Base-by-base conservation (phyloP, 176 grass and related monocot genomes). In the Carex parvula region DNA sequence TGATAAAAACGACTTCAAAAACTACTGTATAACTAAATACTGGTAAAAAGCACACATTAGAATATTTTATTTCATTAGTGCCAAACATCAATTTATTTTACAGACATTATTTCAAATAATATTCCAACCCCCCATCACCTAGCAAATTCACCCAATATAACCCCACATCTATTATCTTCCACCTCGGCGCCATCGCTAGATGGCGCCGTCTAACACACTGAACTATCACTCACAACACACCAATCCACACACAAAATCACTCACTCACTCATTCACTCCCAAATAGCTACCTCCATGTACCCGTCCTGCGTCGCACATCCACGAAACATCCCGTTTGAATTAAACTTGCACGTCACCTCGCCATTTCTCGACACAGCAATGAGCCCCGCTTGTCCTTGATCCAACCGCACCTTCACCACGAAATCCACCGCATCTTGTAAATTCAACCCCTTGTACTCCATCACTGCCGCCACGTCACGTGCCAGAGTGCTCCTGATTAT, bases 401-500 rank as follows among this genome's bases (percentile, higher is more conserved):
- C 92, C 0, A 98, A 79, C 16, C 95, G 74, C 82, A 91, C 89
- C 80, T 86, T 93, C 70, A 98, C 80, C 61, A 91, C 90, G 70
- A 53, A 98, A 41, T 94, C 88, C 0, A 94, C 92, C 20, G 95
- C 92, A 12, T 91, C 82, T 88, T 93, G 95, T 20, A 98, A 90
- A 5, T 84, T 61, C 0, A 94, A 68, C 3, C 92, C 91, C 73
- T 90, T 93, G 86, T 98, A 98, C 88, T 98, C 95, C 92, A 98
- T 91, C 0, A 98, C 89, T 37, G 95, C 95, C 0, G 95, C 92
- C 41, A 98, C 95, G 52, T 98, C 95, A 0, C 95, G 63, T 0
- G 95, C 95, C 44, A 98, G 81, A 35, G 95, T 98, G 82, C 81
- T 88, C 5, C 95, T 92, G 81, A 98, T 98, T 85, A 98, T 98